Evolutionary conservation across 2,329 filamentous ascomycete species (phyloP), one percentile per base, ranked within the genome.

Genomic region (Ilyonectria sp.): DNA sequence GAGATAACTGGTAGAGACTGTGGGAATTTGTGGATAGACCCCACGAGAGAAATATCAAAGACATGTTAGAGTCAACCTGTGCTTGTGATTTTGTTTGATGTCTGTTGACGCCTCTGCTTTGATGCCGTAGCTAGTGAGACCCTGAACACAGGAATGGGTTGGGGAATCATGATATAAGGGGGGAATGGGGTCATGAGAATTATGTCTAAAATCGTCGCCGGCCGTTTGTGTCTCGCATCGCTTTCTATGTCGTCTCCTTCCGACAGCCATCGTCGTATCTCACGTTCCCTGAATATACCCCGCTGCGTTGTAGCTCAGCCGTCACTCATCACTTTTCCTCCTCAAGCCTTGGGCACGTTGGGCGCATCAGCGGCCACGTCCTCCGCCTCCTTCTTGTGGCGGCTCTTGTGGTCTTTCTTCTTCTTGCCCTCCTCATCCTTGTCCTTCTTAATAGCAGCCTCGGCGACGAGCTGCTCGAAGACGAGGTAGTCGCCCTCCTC

Each of bases 401-500:
- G 29, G 49, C 83, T 79, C 70, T 85, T 84, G 74, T 86, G 85
- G 74, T 83, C 83, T 69, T 89, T 85, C 84, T 90, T 87, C 74
- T 83, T 83, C 81, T 90, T 90, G 79, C 86, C 85, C 79, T 94
- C 92, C 63, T 93, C 90, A 76, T 95, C 92, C 80, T 94, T 91
- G 77, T 96, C 94, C 83, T 98, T 97, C 88, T 98, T 98, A 60
- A 94, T 92, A 64, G 95, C 94, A 5, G 95, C 95, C 80, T 99
- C 96, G 57, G 96, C 95, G 81, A 99, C 97, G 63, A 99, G 91
- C 82, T 98, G 94, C 81, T 99, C 96, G 75, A 99, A 99, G 17
- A 95, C 95, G 90, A 99, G 97, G 83, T 97, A 98, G 77, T 98
- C 96, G 71, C 96, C 95, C 82, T 99, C 96, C 84, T 99, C 96